These are phyloP conservation scores for Exophiala aquamarina DNA, from an alignment of 2,329 filamentous ascomycete species.

Conservation along the genomic window DNA sequence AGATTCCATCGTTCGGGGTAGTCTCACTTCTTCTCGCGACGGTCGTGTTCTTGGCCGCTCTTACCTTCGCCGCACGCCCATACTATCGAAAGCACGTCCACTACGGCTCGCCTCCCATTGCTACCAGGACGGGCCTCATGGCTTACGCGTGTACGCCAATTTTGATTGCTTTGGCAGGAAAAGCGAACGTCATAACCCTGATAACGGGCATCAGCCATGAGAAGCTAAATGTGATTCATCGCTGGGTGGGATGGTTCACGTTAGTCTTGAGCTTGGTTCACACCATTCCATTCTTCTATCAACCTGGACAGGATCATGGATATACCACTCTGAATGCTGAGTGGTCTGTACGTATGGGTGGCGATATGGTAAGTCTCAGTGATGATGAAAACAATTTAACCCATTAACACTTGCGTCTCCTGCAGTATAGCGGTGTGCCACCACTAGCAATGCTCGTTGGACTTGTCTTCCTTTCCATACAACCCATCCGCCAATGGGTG, in stretches of 20 bases:
- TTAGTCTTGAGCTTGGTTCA: conserved; percentile 30
- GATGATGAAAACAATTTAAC: no score
- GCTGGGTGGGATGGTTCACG: conserved; percentile 18
- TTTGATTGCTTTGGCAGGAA: conserved; percentile 31
- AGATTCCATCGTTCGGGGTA: conserved; percentile 14
- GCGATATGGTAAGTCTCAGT: no score
- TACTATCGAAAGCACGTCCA: conserved; percentile 21
- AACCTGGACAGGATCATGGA: no score
- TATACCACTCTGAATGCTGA: no score
- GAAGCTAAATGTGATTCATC: conserved; percentile 32
- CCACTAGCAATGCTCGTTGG: no score
- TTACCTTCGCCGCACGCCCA: conserved; percentile 16
- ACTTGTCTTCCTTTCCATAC: no score
- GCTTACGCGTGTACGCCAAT: conserved; percentile 32
- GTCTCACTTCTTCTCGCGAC: conserved; percentile 8
- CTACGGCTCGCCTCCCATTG: conserved; percentile 21
- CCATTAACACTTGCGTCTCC: no score
- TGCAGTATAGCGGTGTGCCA: no score
- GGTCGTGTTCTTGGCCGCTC: neutral
- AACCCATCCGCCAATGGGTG: no score
- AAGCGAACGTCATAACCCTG: conserved; percentile 33
- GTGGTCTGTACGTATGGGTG: no score
- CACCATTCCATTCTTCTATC: conserved; percentile 22
- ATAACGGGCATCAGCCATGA: conserved; percentile 33
- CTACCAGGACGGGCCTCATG: conserved; percentile 30